A percentile compares a stretch with the other conserved stretches of the same genome.
phyloP scores from a whole-genome alignment of 2,329 filamentous ascomycete genomes.

The Fonsecaea multimorphosa region DNA sequence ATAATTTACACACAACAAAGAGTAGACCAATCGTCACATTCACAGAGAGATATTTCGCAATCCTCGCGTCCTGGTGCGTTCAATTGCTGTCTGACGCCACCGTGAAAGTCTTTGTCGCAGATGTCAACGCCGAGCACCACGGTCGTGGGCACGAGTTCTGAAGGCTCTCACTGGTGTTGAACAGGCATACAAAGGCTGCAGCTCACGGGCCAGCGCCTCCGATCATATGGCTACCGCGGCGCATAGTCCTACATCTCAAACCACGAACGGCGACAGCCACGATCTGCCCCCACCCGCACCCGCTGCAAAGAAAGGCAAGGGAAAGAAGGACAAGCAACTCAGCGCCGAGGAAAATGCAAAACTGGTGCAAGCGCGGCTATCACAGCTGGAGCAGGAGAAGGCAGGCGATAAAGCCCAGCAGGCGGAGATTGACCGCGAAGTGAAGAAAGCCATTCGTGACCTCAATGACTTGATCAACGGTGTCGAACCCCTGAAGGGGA shows the following conservation, averaged over 20 bases:
- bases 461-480: conserved; percentile 81
- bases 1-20: conserved; percentile 10
- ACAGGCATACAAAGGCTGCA: background rate
- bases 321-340: conserved; percentile 80
- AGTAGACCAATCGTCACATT: background rate
- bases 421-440: conserved; percentile 92
- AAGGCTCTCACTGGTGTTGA: conserved; percentile 14
- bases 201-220: background rate
- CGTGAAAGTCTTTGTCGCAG: conserved; percentile 13
- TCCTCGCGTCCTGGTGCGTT: conserved; percentile 1
- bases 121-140: conserved; percentile 16
- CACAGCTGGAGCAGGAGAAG: conserved; percentile 90
- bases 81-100: conserved; percentile 11
- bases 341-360: conserved; percentile 91
- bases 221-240: conserved; percentile 35
- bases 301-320: conserved; percentile 68
- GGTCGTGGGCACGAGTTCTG: conserved; percentile 18
- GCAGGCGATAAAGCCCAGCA: conserved; percentile 95
- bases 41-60: background rate
- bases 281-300: conserved; percentile 49
- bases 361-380: conserved; percentile 89
- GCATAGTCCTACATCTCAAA: conserved; percentile 41
- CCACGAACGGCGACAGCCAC: conserved; percentile 51
- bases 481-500: conserved; percentile 90
- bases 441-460: conserved; percentile 91